Evolutionary conservation across 306 rosid genomes (phyloP), one percentile per base, ranked within the genome.

Genomic region (Corylus americana): DNA sequence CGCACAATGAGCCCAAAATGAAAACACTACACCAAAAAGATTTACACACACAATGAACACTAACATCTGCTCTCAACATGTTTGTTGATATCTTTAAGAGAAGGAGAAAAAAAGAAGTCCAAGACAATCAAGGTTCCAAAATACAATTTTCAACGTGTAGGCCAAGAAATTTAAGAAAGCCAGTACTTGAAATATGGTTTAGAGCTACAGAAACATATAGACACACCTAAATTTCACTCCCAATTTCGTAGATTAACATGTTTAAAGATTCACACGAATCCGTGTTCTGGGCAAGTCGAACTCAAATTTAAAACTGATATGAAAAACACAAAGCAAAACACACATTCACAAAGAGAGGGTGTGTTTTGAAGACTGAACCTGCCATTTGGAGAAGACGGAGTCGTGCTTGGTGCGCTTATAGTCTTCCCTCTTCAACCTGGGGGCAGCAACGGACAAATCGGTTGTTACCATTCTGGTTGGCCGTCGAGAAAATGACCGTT

Each of bases 391-490:
- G 66, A 59, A 59, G 35, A 22, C 66, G 17, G 66, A 22, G 66
- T 59, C 66, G 37, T 25, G 66, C 66, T 59, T 59, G 5, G 66
- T 59, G 35, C 66, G 66, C 13, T 59, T 11, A 9, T 37, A 59
- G 66, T 59, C 66, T 11, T 59, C 66, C 66, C 66, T 59, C 66
- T 59, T 59, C 37, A 59, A 59, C 37, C 37, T 59, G 37, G 14
- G 14, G 35, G 66, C 13, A n/a, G 37, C 66, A 67, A 29, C 53
- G 62, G 76, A 49, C 14, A 27, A 55, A 9, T 80, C 76, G 57
- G 54, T 35, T 61, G 71, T 63, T 10, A 47, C 91, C 89, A 75
- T 83, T n/a, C 71, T 22, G 9, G 49, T 16, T 4, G 39, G 51
- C 66, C 11, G 44, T 25, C 31, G 35, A 42, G 63, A 66, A 63